Conservation (phyloP, 768 basidiomycete species). For the Punctularia strigosozonata region DNA sequence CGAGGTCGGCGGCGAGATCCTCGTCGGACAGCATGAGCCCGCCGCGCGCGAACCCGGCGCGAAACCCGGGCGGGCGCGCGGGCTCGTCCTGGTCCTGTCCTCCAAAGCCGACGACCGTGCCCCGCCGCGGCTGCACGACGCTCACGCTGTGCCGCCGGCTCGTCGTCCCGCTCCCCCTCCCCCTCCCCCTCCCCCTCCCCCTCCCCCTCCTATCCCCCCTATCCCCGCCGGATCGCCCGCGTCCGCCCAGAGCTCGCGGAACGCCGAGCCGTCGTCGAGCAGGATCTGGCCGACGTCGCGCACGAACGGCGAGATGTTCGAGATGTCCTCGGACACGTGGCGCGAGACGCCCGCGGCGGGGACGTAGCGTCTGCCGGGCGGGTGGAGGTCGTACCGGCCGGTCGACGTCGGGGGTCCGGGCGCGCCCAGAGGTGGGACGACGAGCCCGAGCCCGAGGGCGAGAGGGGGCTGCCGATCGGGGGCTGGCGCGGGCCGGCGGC, state of each 20-base stretch:
- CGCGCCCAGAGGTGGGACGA: too few relatives aligned
- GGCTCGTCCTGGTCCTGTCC: constrained; percentile 21
- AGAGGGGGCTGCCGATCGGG: constrained; percentile 37
- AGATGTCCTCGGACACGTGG: constrained; percentile 38
- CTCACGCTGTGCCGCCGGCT: constrained; percentile 77
- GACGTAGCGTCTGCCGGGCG: constrained; percentile 38
- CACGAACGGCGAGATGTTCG: constrained; percentile 82
- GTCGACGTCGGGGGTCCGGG: too few relatives aligned
- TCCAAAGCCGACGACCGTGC: constrained; percentile 61
- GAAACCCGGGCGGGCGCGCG: constrained; percentile 20
- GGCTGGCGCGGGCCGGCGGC: constrained; percentile 49
- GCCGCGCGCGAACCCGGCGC: constrained; percentile 28
- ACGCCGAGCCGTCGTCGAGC: constrained; percentile 58
- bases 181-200: constrained; percentile 52
- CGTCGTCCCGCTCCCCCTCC: constrained; percentile 64
- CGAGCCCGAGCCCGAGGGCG: constrained; percentile 27
- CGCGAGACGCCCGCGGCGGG: constrained; percentile 34
- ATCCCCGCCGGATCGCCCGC: constrained; percentile 52
- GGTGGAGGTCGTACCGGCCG: constrained; percentile 61
- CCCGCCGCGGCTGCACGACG: constrained; percentile 63
- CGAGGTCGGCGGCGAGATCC: constrained; percentile 65
- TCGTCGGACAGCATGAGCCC: constrained; percentile 68
- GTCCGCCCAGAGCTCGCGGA: constrained; percentile 69
- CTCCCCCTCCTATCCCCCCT: constrained; percentile 52
- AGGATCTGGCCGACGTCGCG: constrained; percentile 73